These are phyloP conservation scores for Solanum microdontum DNA, from an alignment of 257 asterid genomes.

Conservation along the genomic window DNA sequence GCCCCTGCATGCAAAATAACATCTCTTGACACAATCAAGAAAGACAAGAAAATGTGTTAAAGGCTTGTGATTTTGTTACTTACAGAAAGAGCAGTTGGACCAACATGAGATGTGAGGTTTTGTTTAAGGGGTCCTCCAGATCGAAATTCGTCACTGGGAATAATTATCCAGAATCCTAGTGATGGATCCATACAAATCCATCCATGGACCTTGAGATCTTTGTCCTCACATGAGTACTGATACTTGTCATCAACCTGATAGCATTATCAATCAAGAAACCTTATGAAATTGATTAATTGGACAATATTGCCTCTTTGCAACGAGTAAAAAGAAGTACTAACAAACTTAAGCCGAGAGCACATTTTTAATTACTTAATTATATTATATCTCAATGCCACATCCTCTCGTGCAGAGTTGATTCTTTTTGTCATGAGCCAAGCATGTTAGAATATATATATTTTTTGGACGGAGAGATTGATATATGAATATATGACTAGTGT, in stretches of 20 bases:
- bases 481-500: not conserved
- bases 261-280: not conserved
- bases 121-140: slow-evolving; percentile 77
- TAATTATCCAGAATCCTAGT: slow-evolving; percentile 74
- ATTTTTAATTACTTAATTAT: not conserved
- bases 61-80: slow-evolving; percentile 8
- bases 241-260: slow-evolving; percentile 82
- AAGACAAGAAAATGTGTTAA: not conserved
- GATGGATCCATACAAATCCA: slow-evolving; percentile 75
- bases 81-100: slow-evolving; percentile 67
- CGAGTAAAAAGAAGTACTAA: not conserved
- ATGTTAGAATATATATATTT: not conserved
- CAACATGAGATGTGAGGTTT: slow-evolving; percentile 70
- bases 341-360: not conserved
- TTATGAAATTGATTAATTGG: not conserved
- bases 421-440: not conserved
- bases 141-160: slow-evolving; percentile 72
- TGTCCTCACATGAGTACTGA: slow-evolving; percentile 57
- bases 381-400: not conserved
- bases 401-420: not conserved
- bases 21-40: not conserved
- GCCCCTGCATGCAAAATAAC: not conserved
- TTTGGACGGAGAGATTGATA: not conserved
- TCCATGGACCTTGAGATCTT: slow-evolving; percentile 61
- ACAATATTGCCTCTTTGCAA: not conserved